These are phyloP conservation scores for Sporisorium graminicola DNA, from an alignment of 1,284 basidiomycete species.

Conservation along the genomic window DNA sequence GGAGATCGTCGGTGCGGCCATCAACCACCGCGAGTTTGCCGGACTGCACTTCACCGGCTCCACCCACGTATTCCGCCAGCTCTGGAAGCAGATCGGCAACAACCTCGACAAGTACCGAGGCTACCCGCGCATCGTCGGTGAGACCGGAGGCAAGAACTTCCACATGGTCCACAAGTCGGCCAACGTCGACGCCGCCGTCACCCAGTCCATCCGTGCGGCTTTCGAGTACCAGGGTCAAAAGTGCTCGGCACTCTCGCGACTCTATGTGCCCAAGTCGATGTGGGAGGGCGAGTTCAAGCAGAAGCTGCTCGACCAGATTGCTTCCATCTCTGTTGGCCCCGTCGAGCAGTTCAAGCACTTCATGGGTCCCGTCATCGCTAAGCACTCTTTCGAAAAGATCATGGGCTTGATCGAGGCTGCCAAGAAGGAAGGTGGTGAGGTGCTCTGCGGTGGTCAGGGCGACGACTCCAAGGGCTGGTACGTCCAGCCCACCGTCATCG, in stretches of 20 bases:
- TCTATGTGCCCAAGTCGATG: conserved; percentile 87
- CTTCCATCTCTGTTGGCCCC: conserved; percentile 86
- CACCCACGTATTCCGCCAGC: conserved; percentile 85
- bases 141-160: conserved; percentile 96
- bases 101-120: conserved; percentile 79
- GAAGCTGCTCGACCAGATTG: conserved; percentile 79
- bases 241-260: conserved; percentile 91
- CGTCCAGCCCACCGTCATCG: conserved; percentile 92
- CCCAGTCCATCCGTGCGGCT: conserved; percentile 87
- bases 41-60: conserved; percentile 97
- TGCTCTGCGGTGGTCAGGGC: conserved; percentile 84
- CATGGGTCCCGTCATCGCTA: conserved; percentile 93
- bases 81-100: conserved; percentile 94
- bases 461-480: conserved; percentile 95
- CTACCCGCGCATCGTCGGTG: conserved; percentile 96
- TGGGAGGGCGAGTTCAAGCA: conserved; percentile 92
- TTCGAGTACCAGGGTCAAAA: conserved; percentile 99
- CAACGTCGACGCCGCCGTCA: conserved; percentile 86
- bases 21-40: conserved; percentile 84
- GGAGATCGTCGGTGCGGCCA: conserved; percentile 61
- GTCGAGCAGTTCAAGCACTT: conserved; percentile 86
- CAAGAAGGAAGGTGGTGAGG: conserved; percentile 86
- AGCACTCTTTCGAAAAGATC: conserved; percentile 89
- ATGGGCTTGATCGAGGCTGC: conserved; percentile 87
- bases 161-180: conserved; percentile 91